Conservation (phyloP, 345 rosid genomes). For the Raphanus sativus region DNA sequence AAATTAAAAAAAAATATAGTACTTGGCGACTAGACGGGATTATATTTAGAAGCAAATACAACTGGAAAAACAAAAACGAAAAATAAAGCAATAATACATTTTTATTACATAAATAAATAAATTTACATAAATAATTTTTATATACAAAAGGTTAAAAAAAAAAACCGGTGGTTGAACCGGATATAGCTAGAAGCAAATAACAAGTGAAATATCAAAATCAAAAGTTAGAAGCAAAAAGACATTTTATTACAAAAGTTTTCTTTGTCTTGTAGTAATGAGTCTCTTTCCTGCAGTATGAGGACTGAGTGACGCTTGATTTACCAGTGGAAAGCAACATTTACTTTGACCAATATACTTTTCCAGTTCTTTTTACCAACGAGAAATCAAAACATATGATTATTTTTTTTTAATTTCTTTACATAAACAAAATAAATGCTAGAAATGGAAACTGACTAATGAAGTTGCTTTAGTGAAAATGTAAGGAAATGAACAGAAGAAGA, state of each 20-base stretch:
- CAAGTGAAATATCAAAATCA: not conserved
- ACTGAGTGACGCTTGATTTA: not conserved
- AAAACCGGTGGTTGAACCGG: not conserved
- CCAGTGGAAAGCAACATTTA: not conserved
- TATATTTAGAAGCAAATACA: not conserved
- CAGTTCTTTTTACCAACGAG: not conserved
- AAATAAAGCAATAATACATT: not conserved
- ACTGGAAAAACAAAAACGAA: not conserved
- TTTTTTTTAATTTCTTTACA: not conserved
- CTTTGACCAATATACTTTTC: not conserved
- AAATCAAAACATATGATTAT: not conserved
- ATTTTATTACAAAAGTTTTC: not conserved
- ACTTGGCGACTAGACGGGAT: not conserved
- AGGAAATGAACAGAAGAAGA: not conserved
- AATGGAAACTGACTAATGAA: constrained; percentile 17
- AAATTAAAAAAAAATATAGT: no score
- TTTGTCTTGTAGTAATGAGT: not conserved
- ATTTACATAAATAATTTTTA: no score
- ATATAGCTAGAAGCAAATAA: no score
- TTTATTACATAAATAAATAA: not conserved
- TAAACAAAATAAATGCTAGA: not conserved
- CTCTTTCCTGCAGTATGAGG: not conserved
- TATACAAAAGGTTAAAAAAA: no score
- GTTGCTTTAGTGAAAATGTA: not conserved
- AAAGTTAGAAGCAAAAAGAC: not conserved